These are phyloP conservation scores for Aegilops tauschii DNA, from an alignment of 176 grass and related monocot genomes.

Conservation along the genomic window DNA sequence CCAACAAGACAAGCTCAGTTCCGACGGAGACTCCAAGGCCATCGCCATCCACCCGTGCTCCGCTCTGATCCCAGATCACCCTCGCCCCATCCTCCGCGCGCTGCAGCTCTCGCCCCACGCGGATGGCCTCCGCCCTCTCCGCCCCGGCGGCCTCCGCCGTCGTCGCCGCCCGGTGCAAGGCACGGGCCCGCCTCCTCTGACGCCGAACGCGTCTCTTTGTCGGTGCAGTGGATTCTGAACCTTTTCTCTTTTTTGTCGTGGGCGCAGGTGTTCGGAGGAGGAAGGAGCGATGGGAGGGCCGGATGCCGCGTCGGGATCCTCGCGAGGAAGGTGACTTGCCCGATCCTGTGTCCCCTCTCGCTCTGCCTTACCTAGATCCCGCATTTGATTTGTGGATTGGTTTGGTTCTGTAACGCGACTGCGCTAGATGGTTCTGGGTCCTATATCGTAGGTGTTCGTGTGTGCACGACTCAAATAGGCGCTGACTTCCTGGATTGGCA, in stretches of 20 bases:
- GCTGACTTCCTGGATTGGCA: not conserved
- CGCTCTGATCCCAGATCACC: not conserved
- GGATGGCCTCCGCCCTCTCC: conserved; percentile 38
- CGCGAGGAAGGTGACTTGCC: conserved; percentile 39
- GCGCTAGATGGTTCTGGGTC: not conserved
- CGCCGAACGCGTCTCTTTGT: not conserved
- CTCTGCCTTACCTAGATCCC: not conserved
- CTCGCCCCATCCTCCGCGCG: not conserved
- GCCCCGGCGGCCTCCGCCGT: conserved; percentile 28
- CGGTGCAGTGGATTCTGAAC: not conserved
- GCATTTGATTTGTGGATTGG: not conserved
- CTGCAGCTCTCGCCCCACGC: not conserved
- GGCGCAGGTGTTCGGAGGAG: conserved; percentile 29
- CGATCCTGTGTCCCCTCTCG: not conserved
- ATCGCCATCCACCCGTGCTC: conserved; percentile 27
- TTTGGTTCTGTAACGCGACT: not conserved
- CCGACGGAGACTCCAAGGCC: conserved; percentile 40
- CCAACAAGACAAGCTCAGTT: not conserved
- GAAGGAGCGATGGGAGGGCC: not conserved
- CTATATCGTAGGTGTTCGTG: not conserved
- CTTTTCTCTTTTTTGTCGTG: not conserved
- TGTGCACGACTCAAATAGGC: not conserved
- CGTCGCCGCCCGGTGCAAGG: conserved; percentile 34
- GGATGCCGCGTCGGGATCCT: conserved; percentile 27
- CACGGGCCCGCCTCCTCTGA: not conserved